Evolutionary conservation across 805 yeast genomes (phyloP), one percentile per base, ranked within the genome.

Genomic region (Suhomyces sp.): DNA sequence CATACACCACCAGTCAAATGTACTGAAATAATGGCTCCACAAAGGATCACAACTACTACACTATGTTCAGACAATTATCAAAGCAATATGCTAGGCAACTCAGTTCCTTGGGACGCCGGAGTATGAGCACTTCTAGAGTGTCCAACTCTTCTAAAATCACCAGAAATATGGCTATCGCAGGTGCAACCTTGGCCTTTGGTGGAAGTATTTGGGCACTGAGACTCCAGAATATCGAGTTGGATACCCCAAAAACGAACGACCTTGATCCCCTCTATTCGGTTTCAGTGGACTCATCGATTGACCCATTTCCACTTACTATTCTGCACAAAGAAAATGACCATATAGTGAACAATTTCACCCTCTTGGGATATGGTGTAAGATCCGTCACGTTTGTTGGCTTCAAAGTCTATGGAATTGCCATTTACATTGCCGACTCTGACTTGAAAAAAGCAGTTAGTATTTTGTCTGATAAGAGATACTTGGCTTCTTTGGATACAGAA

Each of bases 351-450:
- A 65, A 72, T 3, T 88, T 77, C 64, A 72, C 79, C 22, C 67
- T 92, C 31, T 61, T 94, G 3, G 98, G 97, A 0, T 79, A 82
- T 52, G 98, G 99, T 1, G 81, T 85, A 2, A 78, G 98, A 63
- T 73, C 87, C 0, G 97, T 93, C 17, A 88, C 97, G 0, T 88
- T 94, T 63, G 60, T 92, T 42, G 78, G 80, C 24, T 83, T 94
- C 74, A 90, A 85, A 60, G 97, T 94, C 1, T 93, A 93, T 65
- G 96, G 90, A 0, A 75, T 89, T 38, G 98, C 97, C 0, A 71
- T 94, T 6, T 93, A 93, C 65, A 74, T 89, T 41, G 86, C 90
- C 5, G 66, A 76, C 6, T 77, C 80, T 0, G 97, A 90, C 62
- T 61, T 76, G 13, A n/a, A 46, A 0, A 60, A 58, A 44, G 64